Evolutionary conservation across 2,329 filamentous ascomycete species (phyloP).

Genomic region (Colletotrichum phormii): DNA sequence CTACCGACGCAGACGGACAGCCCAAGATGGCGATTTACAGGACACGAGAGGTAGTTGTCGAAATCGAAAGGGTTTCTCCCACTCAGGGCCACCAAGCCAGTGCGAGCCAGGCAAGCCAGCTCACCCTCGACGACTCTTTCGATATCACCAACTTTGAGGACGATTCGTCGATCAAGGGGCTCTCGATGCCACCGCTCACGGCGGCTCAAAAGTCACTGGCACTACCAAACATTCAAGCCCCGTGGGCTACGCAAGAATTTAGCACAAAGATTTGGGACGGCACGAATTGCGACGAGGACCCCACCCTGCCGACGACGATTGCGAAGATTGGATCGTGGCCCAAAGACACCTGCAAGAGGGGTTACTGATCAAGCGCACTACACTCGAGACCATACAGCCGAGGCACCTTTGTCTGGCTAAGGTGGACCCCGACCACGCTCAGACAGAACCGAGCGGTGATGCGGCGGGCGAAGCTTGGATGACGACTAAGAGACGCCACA

Average conservation of each 20-base stretch:
- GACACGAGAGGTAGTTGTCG: conserved; percentile 24
- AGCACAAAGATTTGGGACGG: conserved; percentile 33
- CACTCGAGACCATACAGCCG: background rate
- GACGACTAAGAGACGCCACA: background rate
- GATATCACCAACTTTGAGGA: background rate
- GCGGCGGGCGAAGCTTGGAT: background rate
- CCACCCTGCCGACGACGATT: conserved; percentile 14
- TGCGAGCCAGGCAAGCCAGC: conserved; percentile 1
- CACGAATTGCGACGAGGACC: conserved; percentile 32
- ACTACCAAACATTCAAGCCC: conserved; percentile 18
- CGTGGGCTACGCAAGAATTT: conserved; percentile 25
- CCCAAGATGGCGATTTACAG: conserved; percentile 33
- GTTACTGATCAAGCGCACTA: background rate
- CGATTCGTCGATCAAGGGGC: background rate
- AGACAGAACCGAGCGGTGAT: conserved; percentile 1
- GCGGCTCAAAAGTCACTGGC: conserved; percentile 12
- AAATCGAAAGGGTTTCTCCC: conserved; percentile 10
- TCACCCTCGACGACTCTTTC: background rate
- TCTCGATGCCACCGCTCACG: background rate
- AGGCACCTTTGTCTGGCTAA: background rate
- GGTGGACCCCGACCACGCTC: background rate
- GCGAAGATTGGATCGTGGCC: conserved; percentile 23
- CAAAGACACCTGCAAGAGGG: background rate
- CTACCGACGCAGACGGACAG: conserved; percentile 3
- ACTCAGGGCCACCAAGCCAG: background rate